A percentile compares a stretch with the other conserved stretches of the same genome.
phyloP scores from a whole-genome alignment of 2,329 filamentous ascomycete species.

The Spiromastix sp. region DNA sequence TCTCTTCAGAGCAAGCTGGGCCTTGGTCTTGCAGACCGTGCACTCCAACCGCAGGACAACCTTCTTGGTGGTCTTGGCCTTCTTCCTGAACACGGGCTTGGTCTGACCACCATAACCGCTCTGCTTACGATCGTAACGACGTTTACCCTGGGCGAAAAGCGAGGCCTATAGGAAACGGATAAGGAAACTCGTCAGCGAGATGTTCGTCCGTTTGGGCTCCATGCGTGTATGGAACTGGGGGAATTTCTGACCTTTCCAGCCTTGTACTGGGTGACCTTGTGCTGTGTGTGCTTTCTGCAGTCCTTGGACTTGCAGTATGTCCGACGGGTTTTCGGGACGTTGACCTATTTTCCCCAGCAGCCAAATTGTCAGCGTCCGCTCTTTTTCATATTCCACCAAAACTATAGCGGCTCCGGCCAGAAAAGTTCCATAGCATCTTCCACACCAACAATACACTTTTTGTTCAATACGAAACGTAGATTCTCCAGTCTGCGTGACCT shows the following conservation, averaged over 20 bases:
- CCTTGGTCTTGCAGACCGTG: conserved; percentile 96
- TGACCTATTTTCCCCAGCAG: conserved; percentile 53
- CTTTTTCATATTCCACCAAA: too few species aligned
- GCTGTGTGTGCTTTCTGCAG: conserved; percentile 85
- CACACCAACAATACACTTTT: too few species aligned
- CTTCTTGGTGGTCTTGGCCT: conserved; percentile 99
- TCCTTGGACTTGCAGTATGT: conserved; percentile 97
- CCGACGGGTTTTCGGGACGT: conserved; percentile 95
- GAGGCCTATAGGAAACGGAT: conserved; percentile 51
- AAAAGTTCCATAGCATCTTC: too few species aligned
- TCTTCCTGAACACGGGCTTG: conserved; percentile 99
- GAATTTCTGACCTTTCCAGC: conserved; percentile 63
- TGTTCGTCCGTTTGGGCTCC: too few species aligned
- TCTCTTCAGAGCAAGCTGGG: conserved; percentile 94
- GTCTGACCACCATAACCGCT: conserved; percentile 99
- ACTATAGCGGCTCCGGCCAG: too few species aligned
- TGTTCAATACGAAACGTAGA: too few species aligned
- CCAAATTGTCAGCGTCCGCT: conserved; percentile 1
- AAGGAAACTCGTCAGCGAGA: too few species aligned
- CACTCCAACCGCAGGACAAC: conserved; percentile 97
- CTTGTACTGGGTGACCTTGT: conserved; percentile 96
- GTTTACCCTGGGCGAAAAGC: conserved; percentile 96
- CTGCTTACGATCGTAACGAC: conserved; percentile 99
- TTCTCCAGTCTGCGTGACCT: too few species aligned
- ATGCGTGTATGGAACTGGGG: too few species aligned